These are phyloP conservation scores for Stemphylium vesicarium DNA, from an alignment of 2,329 filamentous ascomycete genomes.

Conservation along the genomic window DNA sequence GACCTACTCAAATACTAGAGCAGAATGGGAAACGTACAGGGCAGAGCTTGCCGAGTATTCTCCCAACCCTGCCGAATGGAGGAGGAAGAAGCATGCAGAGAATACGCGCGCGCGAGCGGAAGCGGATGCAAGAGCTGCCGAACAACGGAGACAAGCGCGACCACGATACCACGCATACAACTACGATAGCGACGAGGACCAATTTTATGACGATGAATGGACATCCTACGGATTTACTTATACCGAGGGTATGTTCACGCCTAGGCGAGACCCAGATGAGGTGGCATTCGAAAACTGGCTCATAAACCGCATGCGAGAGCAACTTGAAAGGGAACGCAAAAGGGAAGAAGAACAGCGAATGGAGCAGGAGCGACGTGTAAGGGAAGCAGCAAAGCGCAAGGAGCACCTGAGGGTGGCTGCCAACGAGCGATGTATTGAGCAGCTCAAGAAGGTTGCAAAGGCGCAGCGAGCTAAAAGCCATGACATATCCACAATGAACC, in stretches of 20 bases:
- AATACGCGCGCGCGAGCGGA: neutral
- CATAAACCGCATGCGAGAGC: too few species aligned
- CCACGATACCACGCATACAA: too few species aligned
- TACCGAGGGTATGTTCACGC: too few species aligned
- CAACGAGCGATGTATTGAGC: conserved; percentile 1
- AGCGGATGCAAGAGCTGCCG: neutral
- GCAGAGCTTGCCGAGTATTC: neutral
- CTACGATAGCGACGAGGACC: too few species aligned
- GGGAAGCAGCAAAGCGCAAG: too few species aligned
- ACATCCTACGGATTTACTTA: too few species aligned
- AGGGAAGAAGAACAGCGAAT: too few species aligned
- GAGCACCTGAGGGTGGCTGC: neutral
- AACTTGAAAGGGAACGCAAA: too few species aligned
- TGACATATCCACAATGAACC: neutral
- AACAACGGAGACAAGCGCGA: neutral
- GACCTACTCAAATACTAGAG: neutral
- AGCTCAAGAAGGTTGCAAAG: neutral
- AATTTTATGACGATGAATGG: too few species aligned
- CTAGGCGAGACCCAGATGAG: too few species aligned
- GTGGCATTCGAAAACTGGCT: too few species aligned
- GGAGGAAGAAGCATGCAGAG: neutral
- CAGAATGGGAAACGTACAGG: neutral
- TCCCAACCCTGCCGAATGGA: neutral
- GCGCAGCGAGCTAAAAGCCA: neutral
- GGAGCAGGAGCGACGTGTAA: too few species aligned